phyloP scores from a whole-genome alignment of 2,329 filamentous ascomycete species.

The Hansfordia pulvinata region DNA sequence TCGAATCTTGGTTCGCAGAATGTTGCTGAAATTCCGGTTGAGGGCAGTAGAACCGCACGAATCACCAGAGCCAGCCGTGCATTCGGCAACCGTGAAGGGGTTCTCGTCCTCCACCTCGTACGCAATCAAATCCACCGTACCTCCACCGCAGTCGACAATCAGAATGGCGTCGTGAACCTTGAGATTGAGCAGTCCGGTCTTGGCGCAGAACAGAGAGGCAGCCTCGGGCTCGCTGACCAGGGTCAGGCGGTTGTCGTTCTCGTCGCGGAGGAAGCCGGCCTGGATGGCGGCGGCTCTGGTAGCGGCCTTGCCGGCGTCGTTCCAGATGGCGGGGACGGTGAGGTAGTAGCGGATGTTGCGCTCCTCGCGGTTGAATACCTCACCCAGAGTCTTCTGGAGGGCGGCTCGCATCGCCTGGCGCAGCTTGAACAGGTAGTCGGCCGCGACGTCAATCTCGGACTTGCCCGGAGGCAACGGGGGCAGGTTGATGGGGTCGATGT shows the following conservation, averaged over 20 bases:
- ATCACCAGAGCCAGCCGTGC: constrained; percentile 92
- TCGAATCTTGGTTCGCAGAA: constrained; percentile 89
- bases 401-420: constrained; percentile 94
- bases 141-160: constrained; percentile 96
- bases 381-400: constrained; percentile 88
- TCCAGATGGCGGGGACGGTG: constrained; percentile 99
- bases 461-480: constrained; percentile 94
- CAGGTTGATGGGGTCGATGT: constrained; percentile 97
- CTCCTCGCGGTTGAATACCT: constrained; percentile 96
- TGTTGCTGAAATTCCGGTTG: constrained; percentile 97
- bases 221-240: constrained; percentile 94
- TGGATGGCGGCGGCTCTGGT: constrained; percentile 93
- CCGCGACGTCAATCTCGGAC: constrained; percentile 98
- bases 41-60: constrained; percentile 97
- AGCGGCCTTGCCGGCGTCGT: constrained; percentile 94
- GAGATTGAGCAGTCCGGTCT: constrained; percentile 87
- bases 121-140: constrained; percentile 96
- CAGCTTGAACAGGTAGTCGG: constrained; percentile 96
- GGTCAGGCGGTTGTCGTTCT: constrained; percentile 93
- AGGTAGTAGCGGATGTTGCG: constrained; percentile 96
- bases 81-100: constrained; percentile 93
- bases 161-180: constrained; percentile 98
- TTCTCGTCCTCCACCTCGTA: constrained; percentile 98
- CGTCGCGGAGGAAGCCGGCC: constrained; percentile 89
- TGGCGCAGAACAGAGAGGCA: constrained; percentile 93